A percentile compares a stretch with the other conserved stretches of the same genome.
Conservation (phyloP, 768 basidiomycete genomes). For the Termitomyces sp. region DNA sequence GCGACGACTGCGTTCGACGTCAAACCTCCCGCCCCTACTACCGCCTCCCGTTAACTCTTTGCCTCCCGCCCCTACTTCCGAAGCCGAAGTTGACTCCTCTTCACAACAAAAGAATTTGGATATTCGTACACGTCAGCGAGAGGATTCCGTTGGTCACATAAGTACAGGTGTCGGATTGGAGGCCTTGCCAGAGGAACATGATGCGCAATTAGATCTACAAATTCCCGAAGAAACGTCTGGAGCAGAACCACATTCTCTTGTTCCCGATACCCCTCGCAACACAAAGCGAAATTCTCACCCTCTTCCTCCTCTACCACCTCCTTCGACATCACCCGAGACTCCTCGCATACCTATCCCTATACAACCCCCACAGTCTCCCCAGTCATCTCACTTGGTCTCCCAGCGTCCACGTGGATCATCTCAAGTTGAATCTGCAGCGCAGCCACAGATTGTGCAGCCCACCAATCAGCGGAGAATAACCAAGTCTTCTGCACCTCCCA, state of each 20-base stretch:
- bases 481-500: conserved; percentile 63
- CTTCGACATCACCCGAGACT: conserved; percentile 26
- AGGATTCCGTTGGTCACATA: conserved; percentile 48
- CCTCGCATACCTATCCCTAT: conserved; percentile 22
- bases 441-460: conserved; percentile 48
- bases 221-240: conserved; percentile 25
- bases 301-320: conserved; percentile 63
- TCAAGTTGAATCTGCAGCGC: conserved; percentile 34
- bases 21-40: conserved; percentile 59
- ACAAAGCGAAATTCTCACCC: conserved; percentile 56
- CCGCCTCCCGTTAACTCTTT: conserved; percentile 62
- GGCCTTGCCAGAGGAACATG: conserved; percentile 61
- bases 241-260: conserved; percentile 25
- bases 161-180: conserved; percentile 58
- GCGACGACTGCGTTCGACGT: conserved; percentile 50
- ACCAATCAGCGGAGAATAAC: conserved; percentile 61
- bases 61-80: conserved; percentile 53
- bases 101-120: conserved; percentile 30
- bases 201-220: conserved; percentile 22
- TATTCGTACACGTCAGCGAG: conserved; percentile 37
- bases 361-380: conserved; percentile 44
- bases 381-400: conserved; percentile 34
- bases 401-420: conserved; percentile 61
- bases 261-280: conserved; percentile 40
- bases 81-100: conserved; percentile 26